Evolutionary conservation across 208 protist genomes (phyloP), one percentile per base, ranked within the genome.

Genomic region (Herpetomonas tarakana): DNA sequence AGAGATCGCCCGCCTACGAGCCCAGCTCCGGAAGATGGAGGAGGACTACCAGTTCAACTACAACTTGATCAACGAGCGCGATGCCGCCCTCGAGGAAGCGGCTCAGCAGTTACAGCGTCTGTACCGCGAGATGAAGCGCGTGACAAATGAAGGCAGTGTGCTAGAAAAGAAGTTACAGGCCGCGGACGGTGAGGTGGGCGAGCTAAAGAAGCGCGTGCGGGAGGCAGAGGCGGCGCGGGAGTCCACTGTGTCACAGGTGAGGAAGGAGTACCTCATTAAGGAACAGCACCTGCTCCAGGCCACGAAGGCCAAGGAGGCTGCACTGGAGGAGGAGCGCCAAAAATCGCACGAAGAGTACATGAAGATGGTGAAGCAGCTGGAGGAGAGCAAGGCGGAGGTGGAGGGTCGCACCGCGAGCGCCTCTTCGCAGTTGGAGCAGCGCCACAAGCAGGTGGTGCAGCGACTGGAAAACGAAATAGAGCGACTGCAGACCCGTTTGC

Each of bases 11-110:
- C 52, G 52, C 2, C 72, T 92, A 11, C 71, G 69, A 19, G 64
- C 71, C 1, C 86, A 83, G 47, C 70, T 95, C 52, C 72, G 71
- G 1, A 80, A 81, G 58, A 67, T 88, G 24, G 89, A 93, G 67
- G 86, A 95, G 58, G 89, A 95, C 71, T 95, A 95, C 54, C 80
- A 91, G 65, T 95, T 93, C 59, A 95, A 95, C 65, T 95, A 88
- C 69, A 79, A 85, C 41, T 74, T 95, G 29, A 95, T 95, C 27
- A 78, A 61, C 35, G 86, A 95, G 58, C 85, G 89, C 29, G 89
- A 95, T 59, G 81, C 74, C 21, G 86, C 89, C 7, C 55, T 95
- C n/a, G 81, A 91, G 52, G 89, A 92, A 64, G 84, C 86, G 7
- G 62, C 89, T 11, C 64, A 62, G 57, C 81, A 95, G 67, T 68